Evolutionary conservation across 2,329 filamentous ascomycete species (phyloP), one percentile per base, ranked within the genome.

Genomic region (Trichophyton schoenleinii): DNA sequence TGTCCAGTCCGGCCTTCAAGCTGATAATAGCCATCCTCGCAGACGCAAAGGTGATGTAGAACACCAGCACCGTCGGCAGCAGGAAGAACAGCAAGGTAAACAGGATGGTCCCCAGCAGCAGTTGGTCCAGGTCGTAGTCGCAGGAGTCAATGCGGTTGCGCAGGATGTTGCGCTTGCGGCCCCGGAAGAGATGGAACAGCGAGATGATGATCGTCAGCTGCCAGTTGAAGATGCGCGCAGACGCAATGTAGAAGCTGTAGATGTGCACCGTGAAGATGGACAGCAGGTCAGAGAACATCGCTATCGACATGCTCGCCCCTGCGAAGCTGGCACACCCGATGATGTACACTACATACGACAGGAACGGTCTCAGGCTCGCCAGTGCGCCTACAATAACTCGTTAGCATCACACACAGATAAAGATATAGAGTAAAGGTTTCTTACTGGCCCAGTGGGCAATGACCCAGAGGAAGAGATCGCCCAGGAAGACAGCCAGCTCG

Each of bases 71-170:
- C 0, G 94, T 99, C 0, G 94, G 94, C 2, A 99, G 79, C 15
- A 99, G 80, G 73, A 97, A 99, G 76, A 95, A 95, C 1, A 99
- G 82, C 6, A 99, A 79, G 0, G 94, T 97, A 71, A 99, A 99
- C 20, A 99, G 79, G 63, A 99, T 97, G 0, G 94, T 99, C 63
- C 94, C 94, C 6, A 99, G 86, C 5, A 99, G 85, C 3, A 99
- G 83, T 75, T 99, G 95, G 71, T 99, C 94, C 25, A 99, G 83
- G 71, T 97, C 94, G 75, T 99, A 99, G 76, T 97, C 94, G 79
- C 94, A 99, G 55, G 91, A 96, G 72, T 99, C 94, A 69, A 99
- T 97, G 75, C 94, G 91, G 70, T 96, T 96, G 64, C 95, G 88
- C 22, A 99, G 83, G 15, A 99, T 87, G 67, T 99, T 99, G 71